Percentiles rank a stretch among this genome's conserved stretches.
These are phyloP conservation scores for Colletotrichum neosansevieriae DNA, from an alignment of 2,329 filamentous ascomycete species.

Conservation along the genomic window DNA sequence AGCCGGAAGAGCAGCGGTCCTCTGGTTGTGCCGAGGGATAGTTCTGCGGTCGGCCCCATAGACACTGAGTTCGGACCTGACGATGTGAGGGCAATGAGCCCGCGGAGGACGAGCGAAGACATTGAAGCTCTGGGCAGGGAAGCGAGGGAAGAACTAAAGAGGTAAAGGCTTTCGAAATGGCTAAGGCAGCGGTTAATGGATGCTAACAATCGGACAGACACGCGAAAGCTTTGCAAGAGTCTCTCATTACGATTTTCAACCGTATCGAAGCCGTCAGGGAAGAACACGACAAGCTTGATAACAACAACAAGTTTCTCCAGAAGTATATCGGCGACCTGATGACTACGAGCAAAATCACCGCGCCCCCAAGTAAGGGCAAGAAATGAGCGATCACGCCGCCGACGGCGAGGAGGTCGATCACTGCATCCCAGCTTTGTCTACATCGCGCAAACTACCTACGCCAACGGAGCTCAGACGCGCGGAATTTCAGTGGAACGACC, in stretches of 20 bases:
- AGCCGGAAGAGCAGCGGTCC: conserved; percentile 85
- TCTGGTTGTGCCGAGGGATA: conserved; percentile 84
- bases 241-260: conserved; percentile 88
- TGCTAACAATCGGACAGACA: conserved; percentile 68
- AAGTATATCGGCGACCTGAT: conserved; percentile 98
- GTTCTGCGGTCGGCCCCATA: conserved; percentile 76
- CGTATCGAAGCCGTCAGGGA: conserved; percentile 94
- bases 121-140: conserved; percentile 88
- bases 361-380: conserved; percentile 64
- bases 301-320: conserved; percentile 95
- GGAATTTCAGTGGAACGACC: neutral
- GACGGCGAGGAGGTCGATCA: conserved; percentile 4
- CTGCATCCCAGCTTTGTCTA: neutral
- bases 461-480: neutral
- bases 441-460: neutral
- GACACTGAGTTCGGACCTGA: conserved; percentile 84
- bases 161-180: conserved; percentile 53
- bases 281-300: conserved; percentile 96
- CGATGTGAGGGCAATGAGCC: conserved; percentile 95
- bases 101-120: conserved; percentile 89
- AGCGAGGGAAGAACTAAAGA: conserved; percentile 75
- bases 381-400: conserved; percentile 55
- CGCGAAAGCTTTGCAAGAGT: conserved; percentile 89
- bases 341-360: conserved; percentile 82
- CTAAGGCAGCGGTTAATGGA: no score